phyloP scores from a whole-genome alignment of 2,329 filamentous ascomycete genomes.

The Verticillium isaacii region DNA sequence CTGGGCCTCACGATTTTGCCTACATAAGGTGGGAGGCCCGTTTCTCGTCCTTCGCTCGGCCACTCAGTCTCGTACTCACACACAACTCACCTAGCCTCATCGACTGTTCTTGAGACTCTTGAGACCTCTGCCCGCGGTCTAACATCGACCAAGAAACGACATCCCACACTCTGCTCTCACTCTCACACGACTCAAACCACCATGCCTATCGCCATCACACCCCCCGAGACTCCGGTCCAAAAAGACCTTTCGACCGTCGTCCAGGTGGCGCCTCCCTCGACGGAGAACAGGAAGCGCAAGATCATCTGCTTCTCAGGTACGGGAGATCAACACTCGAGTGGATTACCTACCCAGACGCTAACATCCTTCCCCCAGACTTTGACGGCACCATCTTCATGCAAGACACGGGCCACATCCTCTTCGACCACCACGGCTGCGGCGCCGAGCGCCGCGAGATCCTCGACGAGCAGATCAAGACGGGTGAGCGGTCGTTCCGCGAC shows the following conservation, averaged over 20 bases:
- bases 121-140: not conserved
- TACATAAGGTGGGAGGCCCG: not conserved
- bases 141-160: too few relatives aligned
- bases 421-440: constrained; percentile 62
- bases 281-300: constrained; percentile 43
- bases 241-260: constrained; percentile 20
- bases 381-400: constrained; percentile 71
- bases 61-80: not conserved
- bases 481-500: constrained; percentile 62
- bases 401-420: constrained; percentile 65
- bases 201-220: constrained; percentile 33
- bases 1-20: not conserved
- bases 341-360: not conserved
- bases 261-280: constrained; percentile 11
- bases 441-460: constrained; percentile 48
- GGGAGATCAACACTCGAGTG: constrained; percentile 8
- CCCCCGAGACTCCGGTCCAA: constrained; percentile 18
- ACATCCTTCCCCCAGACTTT: constrained; percentile 46
- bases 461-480: constrained; percentile 59
- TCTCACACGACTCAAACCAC: constrained; percentile 2
- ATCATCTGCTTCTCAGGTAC: constrained; percentile 55
- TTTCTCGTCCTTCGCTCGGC: not conserved
- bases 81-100: not conserved
- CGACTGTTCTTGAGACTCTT: constrained; percentile 3
- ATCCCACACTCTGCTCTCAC: not conserved